These are phyloP conservation scores for Orbilia quercus DNA, from an alignment of 2,329 filamentous ascomycete genomes.

Conservation along the genomic window DNA sequence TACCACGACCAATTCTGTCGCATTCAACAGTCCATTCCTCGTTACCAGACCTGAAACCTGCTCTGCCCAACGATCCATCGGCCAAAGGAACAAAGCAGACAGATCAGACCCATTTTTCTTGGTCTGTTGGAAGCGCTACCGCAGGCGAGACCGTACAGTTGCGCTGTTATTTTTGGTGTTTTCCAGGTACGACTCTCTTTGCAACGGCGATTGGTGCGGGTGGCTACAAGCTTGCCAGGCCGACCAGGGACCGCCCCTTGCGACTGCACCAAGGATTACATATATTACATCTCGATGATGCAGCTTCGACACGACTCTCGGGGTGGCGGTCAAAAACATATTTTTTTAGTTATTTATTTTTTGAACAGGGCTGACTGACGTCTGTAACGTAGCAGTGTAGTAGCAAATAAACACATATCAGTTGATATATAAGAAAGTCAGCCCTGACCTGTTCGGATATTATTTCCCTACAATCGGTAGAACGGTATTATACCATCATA, in stretches of 20 bases:
- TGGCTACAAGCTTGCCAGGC: slow-evolving; percentile 8
- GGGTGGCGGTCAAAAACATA: slow-evolving; percentile 12
- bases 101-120: slow-evolving; percentile 1
- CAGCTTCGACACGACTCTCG: background rate
- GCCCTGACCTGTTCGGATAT: slow-evolving; percentile 31
- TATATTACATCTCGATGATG: slow-evolving; percentile 10
- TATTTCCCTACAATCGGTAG: background rate
- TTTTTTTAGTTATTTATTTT: too few relatives aligned
- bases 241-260: slow-evolving; percentile 4
- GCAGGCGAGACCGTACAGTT: slow-evolving; percentile 12
- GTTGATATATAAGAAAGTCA: background rate
- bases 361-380: slow-evolving; percentile 8
- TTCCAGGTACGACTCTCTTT: slow-evolving; percentile 46
- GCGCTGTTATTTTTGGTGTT: slow-evolving; percentile 51
- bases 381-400: slow-evolving; percentile 17
- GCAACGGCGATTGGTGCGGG: slow-evolving; percentile 19
- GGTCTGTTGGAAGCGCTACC: background rate
- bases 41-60: slow-evolving; percentile 47
- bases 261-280: background rate
- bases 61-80: slow-evolving; percentile 13
- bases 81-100: slow-evolving; percentile 6
- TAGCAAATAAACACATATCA: slow-evolving; percentile 21
- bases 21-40: slow-evolving; percentile 15
- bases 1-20: background rate
- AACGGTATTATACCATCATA: background rate